phyloP scores from a whole-genome alignment of 352 stramenopile species.

The Elongisporangium prolatum region DNA sequence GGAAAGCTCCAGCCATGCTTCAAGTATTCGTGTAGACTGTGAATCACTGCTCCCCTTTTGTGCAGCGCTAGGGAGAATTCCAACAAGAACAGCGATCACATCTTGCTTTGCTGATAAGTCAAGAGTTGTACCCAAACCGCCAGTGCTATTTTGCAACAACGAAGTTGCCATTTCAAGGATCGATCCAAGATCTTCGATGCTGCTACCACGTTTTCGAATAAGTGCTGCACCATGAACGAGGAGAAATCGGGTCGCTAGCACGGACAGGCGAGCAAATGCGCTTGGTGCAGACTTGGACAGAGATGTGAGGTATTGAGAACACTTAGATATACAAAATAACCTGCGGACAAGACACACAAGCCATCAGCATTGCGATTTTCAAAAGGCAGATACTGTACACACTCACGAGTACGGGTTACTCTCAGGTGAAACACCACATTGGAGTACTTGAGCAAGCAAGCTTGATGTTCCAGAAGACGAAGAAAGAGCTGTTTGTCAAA shows the following conservation, averaged over 20 bases:
- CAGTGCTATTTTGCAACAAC: constrained; percentile 3
- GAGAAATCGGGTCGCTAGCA: constrained; percentile 31
- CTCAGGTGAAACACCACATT: constrained; percentile 17
- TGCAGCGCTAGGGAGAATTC: constrained; percentile 10
- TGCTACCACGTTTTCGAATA: constrained; percentile 21
- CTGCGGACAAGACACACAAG: not conserved
- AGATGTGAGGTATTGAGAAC: constrained; percentile 29
- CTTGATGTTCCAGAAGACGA: constrained; percentile 9
- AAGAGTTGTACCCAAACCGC: not conserved
- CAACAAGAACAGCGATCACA: constrained; percentile 25
- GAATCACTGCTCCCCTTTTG: constrained; percentile 8
- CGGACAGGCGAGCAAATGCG: constrained; percentile 22
- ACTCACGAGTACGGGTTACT: constrained; percentile 43
- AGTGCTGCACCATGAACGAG: constrained; percentile 34
- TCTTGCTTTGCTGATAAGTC: constrained; percentile 1
- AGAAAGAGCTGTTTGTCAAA: constrained; percentile 7
- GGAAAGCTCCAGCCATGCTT: constrained; percentile 28
- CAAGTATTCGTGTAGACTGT: constrained; percentile 11
- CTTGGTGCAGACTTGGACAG: constrained; percentile 18
- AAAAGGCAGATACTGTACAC: not conserved
- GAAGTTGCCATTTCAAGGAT: constrained; percentile 30
- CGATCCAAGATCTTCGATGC: constrained; percentile 21
- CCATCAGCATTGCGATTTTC: not conserved
- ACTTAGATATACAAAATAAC: constrained; percentile 35
- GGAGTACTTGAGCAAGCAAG: constrained; percentile 25